Conservation (phyloP, 1,284 basidiomycete genomes). For the Leccinum pachyderme region DNA sequence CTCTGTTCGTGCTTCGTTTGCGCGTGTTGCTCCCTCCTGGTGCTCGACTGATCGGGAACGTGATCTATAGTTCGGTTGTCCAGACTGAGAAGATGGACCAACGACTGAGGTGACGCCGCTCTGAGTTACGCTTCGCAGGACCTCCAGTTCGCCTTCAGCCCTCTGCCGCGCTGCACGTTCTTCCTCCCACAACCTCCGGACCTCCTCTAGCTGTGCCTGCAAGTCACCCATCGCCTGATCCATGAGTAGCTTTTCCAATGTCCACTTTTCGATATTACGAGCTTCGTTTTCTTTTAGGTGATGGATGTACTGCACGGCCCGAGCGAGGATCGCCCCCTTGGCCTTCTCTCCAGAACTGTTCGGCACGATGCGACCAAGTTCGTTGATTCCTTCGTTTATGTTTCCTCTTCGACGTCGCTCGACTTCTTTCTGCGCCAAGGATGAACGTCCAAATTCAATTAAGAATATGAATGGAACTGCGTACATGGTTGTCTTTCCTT, state of each 20-base stretch:
- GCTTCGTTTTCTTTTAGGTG: conserved; percentile 89
- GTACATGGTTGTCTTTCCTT: conserved; percentile 83
- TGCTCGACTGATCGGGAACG: conserved; percentile 32
- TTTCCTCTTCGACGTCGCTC: conserved; percentile 91
- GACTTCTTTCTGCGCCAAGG: conserved; percentile 83
- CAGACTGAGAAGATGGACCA: conserved; percentile 18
- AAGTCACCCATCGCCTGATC: conserved; percentile 88
- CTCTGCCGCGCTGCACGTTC: conserved; percentile 58
- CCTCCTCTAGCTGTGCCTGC: conserved; percentile 75
- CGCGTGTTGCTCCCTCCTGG: conserved; percentile 21
- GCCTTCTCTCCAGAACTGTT: conserved; percentile 85
- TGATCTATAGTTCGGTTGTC: conserved; percentile 11
- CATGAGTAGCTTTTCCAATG: conserved; percentile 89
- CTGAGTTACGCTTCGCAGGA: conserved; percentile 39
- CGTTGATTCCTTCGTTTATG: conserved; percentile 95
- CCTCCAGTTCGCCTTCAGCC: conserved; percentile 58
- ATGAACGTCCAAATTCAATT: neutral
- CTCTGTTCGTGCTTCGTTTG: conserved; percentile 23
- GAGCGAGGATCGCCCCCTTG: conserved; percentile 83
- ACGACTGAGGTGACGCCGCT: conserved; percentile 4
- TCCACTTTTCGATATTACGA: conserved; percentile 91
- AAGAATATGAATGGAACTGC: conserved; percentile 19
- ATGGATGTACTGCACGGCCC: conserved; percentile 87
- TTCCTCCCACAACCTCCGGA: conserved; percentile 71
- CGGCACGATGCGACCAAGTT: conserved; percentile 86